phyloP scores from a whole-genome alignment of 805 yeast species.

The Candida pseudoglaebosa region DNA sequence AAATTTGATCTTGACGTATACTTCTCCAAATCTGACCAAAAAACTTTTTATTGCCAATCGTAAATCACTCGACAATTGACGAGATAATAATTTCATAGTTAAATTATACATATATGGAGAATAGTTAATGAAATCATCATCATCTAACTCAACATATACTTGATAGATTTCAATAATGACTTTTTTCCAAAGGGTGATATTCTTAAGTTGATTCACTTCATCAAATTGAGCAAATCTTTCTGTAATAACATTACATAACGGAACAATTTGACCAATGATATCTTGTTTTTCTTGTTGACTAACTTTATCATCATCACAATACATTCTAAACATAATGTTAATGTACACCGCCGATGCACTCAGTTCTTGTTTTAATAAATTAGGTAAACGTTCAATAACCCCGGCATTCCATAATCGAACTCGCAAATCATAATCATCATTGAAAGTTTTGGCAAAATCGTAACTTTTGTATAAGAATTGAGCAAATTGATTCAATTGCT shows the following conservation, averaged over 20 bases:
- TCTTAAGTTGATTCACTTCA: conserved; percentile 74
- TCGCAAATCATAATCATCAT: conserved; percentile 82
- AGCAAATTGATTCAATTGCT: conserved; percentile 57
- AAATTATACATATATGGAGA: conserved; percentile 60
- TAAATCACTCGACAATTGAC: conserved; percentile 57
- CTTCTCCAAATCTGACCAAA: conserved; percentile 49
- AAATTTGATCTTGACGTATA: conserved; percentile 17
- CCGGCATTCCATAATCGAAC: conserved; percentile 90
- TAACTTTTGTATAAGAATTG: conserved; percentile 63
- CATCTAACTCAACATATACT: conserved; percentile 76
- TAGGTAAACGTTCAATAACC: conserved; percentile 87
- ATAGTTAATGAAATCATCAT: conserved; percentile 57
- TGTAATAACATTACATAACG: conserved; percentile 68
- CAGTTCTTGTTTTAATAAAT: conserved; percentile 86
- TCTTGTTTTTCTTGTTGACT: conserved; percentile 42
- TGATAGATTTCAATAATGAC: conserved; percentile 85
- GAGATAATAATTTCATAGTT: conserved; percentile 56
- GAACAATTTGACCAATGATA: conserved; percentile 51
- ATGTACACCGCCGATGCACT: conserved; percentile 85
- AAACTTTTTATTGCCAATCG: conserved; percentile 59
- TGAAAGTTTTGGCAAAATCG: conserved; percentile 80
- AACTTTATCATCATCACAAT: conserved; percentile 58
- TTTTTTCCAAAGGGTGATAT: conserved; percentile 84
- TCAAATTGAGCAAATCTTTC: conserved; percentile 68
- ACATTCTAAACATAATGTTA: conserved; percentile 73